These are phyloP conservation scores for Aureobasidium zeae DNA, from an alignment of 2,329 filamentous ascomycete species.

Conservation along the genomic window DNA sequence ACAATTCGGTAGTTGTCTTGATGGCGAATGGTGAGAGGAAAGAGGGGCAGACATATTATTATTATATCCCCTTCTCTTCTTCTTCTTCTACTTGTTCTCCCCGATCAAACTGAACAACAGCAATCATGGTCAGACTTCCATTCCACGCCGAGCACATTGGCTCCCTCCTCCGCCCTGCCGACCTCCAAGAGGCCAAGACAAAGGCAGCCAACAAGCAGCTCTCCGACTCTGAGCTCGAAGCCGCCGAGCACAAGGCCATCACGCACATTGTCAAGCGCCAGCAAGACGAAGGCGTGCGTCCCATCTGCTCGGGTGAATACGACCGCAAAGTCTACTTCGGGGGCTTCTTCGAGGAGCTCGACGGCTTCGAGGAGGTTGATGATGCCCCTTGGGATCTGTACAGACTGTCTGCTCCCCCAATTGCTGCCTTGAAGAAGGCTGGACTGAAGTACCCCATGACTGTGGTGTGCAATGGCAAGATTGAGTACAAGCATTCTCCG, in stretches of 20 bases:
- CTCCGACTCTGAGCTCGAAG: slow-evolving; percentile 46
- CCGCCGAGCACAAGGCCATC: slow-evolving; percentile 57
- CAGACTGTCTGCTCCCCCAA: slow-evolving; percentile 29
- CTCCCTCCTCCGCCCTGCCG: slow-evolving; percentile 57
- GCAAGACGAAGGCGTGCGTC: slow-evolving; percentile 51
- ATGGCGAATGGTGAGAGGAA: slow-evolving; percentile 6
- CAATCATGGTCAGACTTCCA: slow-evolving; percentile 36
- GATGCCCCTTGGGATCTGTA: slow-evolving; percentile 31
- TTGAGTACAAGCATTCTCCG: slow-evolving; percentile 27
- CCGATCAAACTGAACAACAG: neutral
- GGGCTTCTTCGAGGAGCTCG: slow-evolving; percentile 33
- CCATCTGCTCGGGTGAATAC: slow-evolving; percentile 63
- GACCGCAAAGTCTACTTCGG: slow-evolving; percentile 33
- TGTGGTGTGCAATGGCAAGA: slow-evolving; percentile 30
- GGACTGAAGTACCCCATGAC: slow-evolving; percentile 33
- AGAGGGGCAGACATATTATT: no score
- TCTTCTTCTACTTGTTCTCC: neutral
- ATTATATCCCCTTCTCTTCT: no score
- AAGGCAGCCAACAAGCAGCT: slow-evolving; percentile 48
- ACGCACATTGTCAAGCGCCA: slow-evolving; percentile 57
- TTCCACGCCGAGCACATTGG: slow-evolving; percentile 68
- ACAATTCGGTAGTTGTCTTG: slow-evolving; percentile 7
- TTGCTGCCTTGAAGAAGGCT: slow-evolving; percentile 31
- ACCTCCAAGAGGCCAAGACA: slow-evolving; percentile 51
- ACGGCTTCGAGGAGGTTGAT: slow-evolving; percentile 30